A percentile compares a stretch with the other conserved stretches of the same genome.
These are phyloP conservation scores for Heliamphora exappendiculata DNA, from an alignment of 148 eudicot genomes.

Conservation along the genomic window DNA sequence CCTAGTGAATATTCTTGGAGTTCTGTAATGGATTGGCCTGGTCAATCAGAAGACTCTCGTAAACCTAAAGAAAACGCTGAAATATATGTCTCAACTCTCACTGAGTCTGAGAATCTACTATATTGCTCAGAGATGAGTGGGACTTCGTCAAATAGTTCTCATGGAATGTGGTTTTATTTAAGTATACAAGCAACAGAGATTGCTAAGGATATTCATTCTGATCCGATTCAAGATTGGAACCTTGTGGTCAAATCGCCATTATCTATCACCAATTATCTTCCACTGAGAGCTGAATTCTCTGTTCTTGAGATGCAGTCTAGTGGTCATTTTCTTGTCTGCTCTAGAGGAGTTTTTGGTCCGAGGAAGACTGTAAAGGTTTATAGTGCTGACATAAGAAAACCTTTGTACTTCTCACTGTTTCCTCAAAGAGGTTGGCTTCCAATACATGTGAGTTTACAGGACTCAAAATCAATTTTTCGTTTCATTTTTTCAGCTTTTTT, in stretches of 20 bases:
- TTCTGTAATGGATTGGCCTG: conserved; percentile 47
- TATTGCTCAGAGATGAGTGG: conserved; percentile 56
- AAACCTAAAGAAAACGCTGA: conserved; percentile 36
- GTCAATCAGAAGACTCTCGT: conserved; percentile 31
- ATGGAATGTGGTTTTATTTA: conserved; percentile 75
- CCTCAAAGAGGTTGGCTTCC: conserved; percentile 97
- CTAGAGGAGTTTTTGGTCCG: conserved; percentile 71
- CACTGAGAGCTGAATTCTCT: conserved; percentile 74
- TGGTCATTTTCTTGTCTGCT: conserved; percentile 67
- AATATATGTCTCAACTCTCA: conserved; percentile 59
- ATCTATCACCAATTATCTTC: conserved; percentile 77
- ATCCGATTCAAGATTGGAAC: conserved; percentile 91
- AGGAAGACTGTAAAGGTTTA: conserved; percentile 75
- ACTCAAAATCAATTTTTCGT: conserved; percentile 1
- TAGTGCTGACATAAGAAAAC: conserved; percentile 68
- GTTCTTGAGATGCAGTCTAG: conserved; percentile 77
- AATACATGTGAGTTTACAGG: conserved; percentile 48
- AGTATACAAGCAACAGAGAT: conserved; percentile 77
- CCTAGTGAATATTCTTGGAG: conserved; percentile 72
- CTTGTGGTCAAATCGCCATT: conserved; percentile 75
- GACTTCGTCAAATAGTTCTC: conserved; percentile 52
- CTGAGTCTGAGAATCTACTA: conserved; percentile 55
- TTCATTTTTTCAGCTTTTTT: not conserved
- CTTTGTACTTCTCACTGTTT: conserved; percentile 67
- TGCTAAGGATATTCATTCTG: conserved; percentile 72